Evolutionary conservation across 192 early-diverging fungal species (phyloP).

Genomic region (Umbelopsis sp.): DNA sequence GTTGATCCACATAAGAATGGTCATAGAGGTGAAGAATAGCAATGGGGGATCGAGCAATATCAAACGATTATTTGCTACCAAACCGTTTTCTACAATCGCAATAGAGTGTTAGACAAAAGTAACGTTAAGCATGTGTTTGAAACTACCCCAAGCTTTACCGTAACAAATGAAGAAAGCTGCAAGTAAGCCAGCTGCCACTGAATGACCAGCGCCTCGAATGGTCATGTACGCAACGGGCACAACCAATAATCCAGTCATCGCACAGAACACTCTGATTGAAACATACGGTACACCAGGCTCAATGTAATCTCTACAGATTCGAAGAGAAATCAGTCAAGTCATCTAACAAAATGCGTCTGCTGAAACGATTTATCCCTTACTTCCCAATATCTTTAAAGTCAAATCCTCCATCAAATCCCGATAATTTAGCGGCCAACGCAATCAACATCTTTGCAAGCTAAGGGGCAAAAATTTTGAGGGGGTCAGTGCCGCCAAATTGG

Average conservation of each 20-base stretch:
- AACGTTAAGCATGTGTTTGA: not conserved
- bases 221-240: conserved; percentile 85
- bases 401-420: conserved; percentile 91
- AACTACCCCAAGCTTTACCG: conserved; percentile 52
- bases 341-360: not conserved
- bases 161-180: conserved; percentile 82
- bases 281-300: conserved; percentile 89
- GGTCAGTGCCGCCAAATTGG: not conserved
- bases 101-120: not conserved
- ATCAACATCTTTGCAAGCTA: conserved; percentile 50
- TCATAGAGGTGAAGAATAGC: conserved; percentile 82
- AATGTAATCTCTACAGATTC: conserved; percentile 73
- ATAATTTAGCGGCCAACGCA: conserved; percentile 66
- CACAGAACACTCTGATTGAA: conserved; percentile 79
- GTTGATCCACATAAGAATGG: conserved; percentile 85
- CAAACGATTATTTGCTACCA: conserved; percentile 87
- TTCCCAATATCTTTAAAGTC: conserved; percentile 92
- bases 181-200: conserved; percentile 69
- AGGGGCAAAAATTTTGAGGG: conserved; percentile 3
- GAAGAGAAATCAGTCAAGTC: not conserved
- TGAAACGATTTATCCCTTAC: conserved; percentile 37
- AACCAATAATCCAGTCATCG: conserved; percentile 76
- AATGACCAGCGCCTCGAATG: conserved; percentile 80
- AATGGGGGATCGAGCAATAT: conserved; percentile 93
- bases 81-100: conserved; percentile 71